A percentile compares a stretch with the other conserved stretches of the same genome.
Evolutionary conservation across 306 rosid genomes (phyloP).

Genomic region (Vigna unguiculata): DNA sequence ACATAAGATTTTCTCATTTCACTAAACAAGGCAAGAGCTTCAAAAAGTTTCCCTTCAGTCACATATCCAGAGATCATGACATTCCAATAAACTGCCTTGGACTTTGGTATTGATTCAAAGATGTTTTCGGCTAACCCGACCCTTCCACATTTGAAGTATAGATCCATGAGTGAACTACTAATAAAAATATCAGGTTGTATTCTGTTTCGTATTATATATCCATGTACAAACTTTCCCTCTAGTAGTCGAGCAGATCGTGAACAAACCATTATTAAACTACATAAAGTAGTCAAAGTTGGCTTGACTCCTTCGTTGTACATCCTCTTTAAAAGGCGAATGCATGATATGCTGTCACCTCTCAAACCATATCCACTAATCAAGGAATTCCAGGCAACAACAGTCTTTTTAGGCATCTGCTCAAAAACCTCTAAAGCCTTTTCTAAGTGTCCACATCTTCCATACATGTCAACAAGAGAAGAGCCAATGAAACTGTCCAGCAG

Average conservation of each 20-base stretch:
- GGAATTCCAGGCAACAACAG: conserved; percentile 80
- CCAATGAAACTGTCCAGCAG: conserved; percentile 54
- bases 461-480: conserved; percentile 86
- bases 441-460: conserved; percentile 80
- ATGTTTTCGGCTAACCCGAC: conserved; percentile 63
- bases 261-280: conserved; percentile 68
- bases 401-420: conserved; percentile 68
- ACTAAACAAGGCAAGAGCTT: conserved; percentile 63
- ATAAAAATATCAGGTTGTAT: conserved; percentile 64
- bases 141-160: conserved; percentile 78
- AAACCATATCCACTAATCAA: conserved; percentile 68
- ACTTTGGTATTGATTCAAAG: conserved; percentile 58
- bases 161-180: conserved; percentile 65
- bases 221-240: conserved; percentile 72
- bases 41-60: conserved; percentile 61
- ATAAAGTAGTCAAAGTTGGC: conserved; percentile 73
- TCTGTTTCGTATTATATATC: conserved; percentile 62
- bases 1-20: conserved; percentile 57
- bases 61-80: conserved; percentile 81
- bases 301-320: conserved; percentile 63
- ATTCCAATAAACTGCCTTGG: conserved; percentile 68
- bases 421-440: conserved; percentile 72
- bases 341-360: conserved; percentile 71
- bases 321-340: conserved; percentile 68
- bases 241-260: conserved; percentile 62